Evolutionary conservation across 768 basidiomycete species (phyloP).

Genomic region (Mycena haematopus): DNA sequence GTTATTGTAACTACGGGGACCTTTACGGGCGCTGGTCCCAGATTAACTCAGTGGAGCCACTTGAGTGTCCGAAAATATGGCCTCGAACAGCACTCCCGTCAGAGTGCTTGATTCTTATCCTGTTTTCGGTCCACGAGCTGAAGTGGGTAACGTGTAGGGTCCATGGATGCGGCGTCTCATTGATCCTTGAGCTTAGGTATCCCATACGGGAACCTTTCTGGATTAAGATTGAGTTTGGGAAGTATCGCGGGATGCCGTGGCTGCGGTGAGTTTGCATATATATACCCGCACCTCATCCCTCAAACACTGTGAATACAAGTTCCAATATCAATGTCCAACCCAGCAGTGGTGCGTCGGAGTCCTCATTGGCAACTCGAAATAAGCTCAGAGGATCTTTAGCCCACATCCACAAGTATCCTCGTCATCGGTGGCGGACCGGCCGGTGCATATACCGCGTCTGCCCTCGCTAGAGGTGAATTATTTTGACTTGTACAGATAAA

Average conservation of each 20-base stretch:
- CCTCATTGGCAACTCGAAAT: neutral
- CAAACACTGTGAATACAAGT: neutral
- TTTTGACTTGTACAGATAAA: neutral
- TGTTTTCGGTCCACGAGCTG: too few species aligned
- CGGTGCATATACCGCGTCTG: conserved; percentile 39
- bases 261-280: neutral
- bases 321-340: neutral
- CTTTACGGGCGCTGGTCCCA: too few species aligned
- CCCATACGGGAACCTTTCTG: too few species aligned
- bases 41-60: too few species aligned
- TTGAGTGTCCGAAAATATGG: too few species aligned
- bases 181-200: too few species aligned
- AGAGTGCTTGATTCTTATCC: too few species aligned
- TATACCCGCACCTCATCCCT: neutral
- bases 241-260: neutral
- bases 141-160: too few species aligned
- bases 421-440: conserved; percentile 37
- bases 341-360: neutral
- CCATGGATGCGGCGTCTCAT: too few species aligned
- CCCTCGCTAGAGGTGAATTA: conserved; percentile 19
- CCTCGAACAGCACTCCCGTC: too few species aligned
- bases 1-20: too few species aligned
- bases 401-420: conserved; percentile 18
- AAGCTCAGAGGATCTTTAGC: neutral
- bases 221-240: too few species aligned